Evolutionary conservation across 2,329 filamentous ascomycete genomes (phyloP).

Genomic region (Fusarium equiseti): DNA sequence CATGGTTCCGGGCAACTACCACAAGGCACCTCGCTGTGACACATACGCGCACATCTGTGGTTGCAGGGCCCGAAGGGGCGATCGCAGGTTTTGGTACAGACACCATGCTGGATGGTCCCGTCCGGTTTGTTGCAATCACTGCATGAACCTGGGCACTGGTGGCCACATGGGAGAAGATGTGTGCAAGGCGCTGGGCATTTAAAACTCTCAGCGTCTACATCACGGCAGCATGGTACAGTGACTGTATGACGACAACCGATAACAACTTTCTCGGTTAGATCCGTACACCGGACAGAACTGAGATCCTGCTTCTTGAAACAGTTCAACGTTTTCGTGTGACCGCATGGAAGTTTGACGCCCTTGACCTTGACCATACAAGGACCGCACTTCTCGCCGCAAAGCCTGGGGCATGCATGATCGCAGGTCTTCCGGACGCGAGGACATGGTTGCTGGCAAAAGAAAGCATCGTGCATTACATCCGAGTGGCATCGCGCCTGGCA

Average conservation of each 20-base stretch:
- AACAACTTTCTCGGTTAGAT: conserved; percentile 7
- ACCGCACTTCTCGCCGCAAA: conserved; percentile 58
- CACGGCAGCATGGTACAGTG: not conserved
- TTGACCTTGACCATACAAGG: conserved; percentile 21
- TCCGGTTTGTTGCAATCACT: conserved; percentile 2
- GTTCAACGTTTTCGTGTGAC: conserved; percentile 20
- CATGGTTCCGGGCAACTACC: conserved; percentile 70
- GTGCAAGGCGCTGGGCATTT: conserved; percentile 41
- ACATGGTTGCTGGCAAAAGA: conserved; percentile 59
- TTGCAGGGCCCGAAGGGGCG: conserved; percentile 65
- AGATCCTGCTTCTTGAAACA: conserved; percentile 17
- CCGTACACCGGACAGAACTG: not conserved
- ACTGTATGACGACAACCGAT: conserved; percentile 16
- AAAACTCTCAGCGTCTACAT: too few relatives aligned
- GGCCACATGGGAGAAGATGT: conserved; percentile 56
- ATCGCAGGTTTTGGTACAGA: conserved; percentile 56
- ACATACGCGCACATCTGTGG: conserved; percentile 62
- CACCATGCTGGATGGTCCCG: conserved; percentile 55
- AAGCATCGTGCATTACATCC: conserved; percentile 57
- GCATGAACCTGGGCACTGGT: conserved; percentile 30
- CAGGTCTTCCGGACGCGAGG: conserved; percentile 57
- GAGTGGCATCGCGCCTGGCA: conserved; percentile 61
- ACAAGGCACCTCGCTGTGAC: conserved; percentile 30
- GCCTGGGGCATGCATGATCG: conserved; percentile 56
- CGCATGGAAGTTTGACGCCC: conserved; percentile 33